These are phyloP conservation scores for Conoideocrella luteorostrata DNA, from an alignment of 2,329 filamentous ascomycete genomes.

Conservation along the genomic window DNA sequence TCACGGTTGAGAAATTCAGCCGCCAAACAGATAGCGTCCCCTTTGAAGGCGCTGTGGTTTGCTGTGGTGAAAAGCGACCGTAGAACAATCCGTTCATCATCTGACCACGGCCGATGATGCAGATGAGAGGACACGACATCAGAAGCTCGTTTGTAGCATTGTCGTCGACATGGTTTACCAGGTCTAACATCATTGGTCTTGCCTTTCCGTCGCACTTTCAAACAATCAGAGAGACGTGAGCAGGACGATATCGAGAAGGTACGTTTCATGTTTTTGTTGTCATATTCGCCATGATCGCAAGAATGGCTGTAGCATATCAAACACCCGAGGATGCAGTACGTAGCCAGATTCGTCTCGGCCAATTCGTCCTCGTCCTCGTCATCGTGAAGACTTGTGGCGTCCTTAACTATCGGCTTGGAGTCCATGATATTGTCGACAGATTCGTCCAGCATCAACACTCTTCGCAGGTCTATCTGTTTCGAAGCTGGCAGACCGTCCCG, in stretches of 20 bases:
- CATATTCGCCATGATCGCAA: constrained; percentile 56
- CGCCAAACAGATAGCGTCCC: constrained; percentile 41
- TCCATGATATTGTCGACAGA: constrained; percentile 48
- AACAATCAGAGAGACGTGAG: constrained; percentile 24
- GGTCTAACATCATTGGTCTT: constrained; percentile 6
- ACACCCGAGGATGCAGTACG: constrained; percentile 50
- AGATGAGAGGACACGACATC: constrained; percentile 15
- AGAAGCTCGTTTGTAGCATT: constrained; percentile 31
- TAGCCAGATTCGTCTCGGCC: constrained; percentile 44
- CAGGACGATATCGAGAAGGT: constrained; percentile 41
- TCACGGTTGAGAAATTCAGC: constrained; percentile 43
- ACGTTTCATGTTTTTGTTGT: constrained; percentile 45
- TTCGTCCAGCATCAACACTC: constrained; percentile 48
- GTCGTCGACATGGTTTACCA: constrained; percentile 27
- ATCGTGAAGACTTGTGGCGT: constrained; percentile 26
- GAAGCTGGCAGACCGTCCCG: constrained; percentile 24
- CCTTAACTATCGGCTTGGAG: constrained; percentile 46
- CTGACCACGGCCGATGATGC: constrained; percentile 34
- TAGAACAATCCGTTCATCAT: constrained; percentile 42
- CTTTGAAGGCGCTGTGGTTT: constrained; percentile 32
- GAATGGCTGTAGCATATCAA: constrained; percentile 55
- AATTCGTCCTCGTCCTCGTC: constrained; percentile 30
- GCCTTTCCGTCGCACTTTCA: constrained; percentile 21
- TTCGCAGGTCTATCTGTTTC: constrained; percentile 40
- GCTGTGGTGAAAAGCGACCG: constrained; percentile 39